Evolutionary conservation across 1,284 basidiomycete species (phyloP).

Genomic region (Golubevia sp.): DNA sequence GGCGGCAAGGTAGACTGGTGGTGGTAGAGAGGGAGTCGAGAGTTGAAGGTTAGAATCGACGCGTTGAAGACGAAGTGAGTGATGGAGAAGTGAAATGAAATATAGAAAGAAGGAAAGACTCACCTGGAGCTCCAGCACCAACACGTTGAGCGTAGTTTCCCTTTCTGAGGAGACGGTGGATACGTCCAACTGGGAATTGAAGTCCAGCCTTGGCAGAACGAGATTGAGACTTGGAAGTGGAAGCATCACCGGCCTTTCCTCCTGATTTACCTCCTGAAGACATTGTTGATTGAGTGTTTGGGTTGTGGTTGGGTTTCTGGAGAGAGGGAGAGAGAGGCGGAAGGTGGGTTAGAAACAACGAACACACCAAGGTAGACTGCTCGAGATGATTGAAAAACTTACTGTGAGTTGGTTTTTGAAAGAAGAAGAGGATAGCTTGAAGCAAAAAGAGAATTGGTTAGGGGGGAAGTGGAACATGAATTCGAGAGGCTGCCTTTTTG

Average conservation of each 20-base stretch:
- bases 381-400: too few species aligned
- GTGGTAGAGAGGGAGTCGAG: conserved; percentile 34
- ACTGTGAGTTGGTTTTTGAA: too few species aligned
- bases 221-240: conserved; percentile 68
- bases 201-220: conserved; percentile 81
- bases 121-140: conserved; percentile 76
- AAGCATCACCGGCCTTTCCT: conserved; percentile 60
- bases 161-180: conserved; percentile 82
- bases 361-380: too few species aligned
- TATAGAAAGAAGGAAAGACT: conserved; percentile 48
- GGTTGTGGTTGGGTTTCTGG: neutral
- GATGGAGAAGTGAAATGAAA: neutral
- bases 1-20: conserved; percentile 79
- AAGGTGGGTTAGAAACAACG: neutral
- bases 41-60: too few species aligned
- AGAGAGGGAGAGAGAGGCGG: neutral
- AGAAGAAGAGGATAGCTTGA: too few species aligned
- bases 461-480: too few species aligned
- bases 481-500: too few species aligned
- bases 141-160: conserved; percentile 82
- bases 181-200: conserved; percentile 85
- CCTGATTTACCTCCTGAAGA: conserved; percentile 64
- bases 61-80: too few species aligned
- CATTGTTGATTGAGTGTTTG: conserved; percentile 7
- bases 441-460: too few species aligned